Base-by-base conservation (phyloP, 352 stramenopile genomes). In the Phytophthora colocasiae region DNA sequence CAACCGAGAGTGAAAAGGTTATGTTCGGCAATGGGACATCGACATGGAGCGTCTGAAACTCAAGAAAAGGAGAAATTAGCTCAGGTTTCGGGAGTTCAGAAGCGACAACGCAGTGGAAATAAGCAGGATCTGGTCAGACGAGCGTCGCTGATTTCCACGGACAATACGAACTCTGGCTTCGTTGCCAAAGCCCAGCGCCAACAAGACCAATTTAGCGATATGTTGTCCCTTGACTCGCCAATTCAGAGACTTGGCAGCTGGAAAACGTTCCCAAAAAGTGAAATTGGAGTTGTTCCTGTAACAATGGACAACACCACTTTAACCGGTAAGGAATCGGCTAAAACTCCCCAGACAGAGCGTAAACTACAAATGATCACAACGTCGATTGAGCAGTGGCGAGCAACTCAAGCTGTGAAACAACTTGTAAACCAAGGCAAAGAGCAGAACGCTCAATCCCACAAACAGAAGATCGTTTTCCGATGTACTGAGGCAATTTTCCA, bases 371-470 rank as follows among this genome's bases (percentile, higher is more conserved):
- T 77, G n/a, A 49, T 91, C 3, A 71, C 69, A 17, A 77, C 57
- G 4, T 62, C 50, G 6, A 81, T 87, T 15, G 73, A 88, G 51
- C 66, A 78, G 46, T 90, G 77, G 81, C 77, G 63, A 39, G 76
- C 74, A 8, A 58, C 74, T 12, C 66, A 75, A 17, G 60, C 32
- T 0, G 69, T 87, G 24, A 71, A 77, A 6, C 58, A 63, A 1
- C 69, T 87, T 6, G 58, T 73, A 7, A 51, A 68, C 3, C 59
- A 75, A 6, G 63, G 58, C 24, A 74, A 73, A 31, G 27, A 55
- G 0, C 71, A 76, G 1, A 58, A 81, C 32, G 2, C 73, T 6
- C 61, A 60, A 1, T 38, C 74, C 17, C 56, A 34, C 11, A 63
- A 63, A 0, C 71, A 77, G 6, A 48, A 65, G 0, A 15, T 79